These are phyloP conservation scores for Dendrocalamus sinicus DNA, from an alignment of 176 grass and related monocot genomes.

Conservation along the genomic window DNA sequence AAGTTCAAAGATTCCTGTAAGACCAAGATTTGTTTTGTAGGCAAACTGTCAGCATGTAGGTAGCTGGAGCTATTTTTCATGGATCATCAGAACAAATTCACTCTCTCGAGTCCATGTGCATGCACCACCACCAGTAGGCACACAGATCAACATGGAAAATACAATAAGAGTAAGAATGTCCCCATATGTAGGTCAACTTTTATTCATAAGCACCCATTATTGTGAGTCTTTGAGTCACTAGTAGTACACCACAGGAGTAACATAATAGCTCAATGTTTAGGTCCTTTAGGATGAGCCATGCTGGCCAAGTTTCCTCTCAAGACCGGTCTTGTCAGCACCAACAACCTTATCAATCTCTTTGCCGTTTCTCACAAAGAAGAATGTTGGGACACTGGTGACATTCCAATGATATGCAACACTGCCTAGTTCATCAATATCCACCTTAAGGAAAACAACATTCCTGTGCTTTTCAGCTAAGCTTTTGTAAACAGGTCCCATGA, in stretches of 20 bases:
- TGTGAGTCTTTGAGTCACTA: not conserved
- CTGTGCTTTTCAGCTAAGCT: constrained; percentile 62
- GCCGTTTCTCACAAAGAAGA: constrained; percentile 67
- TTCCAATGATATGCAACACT: constrained; percentile 63
- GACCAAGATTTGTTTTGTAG: constrained; percentile 12
- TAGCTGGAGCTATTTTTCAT: not conserved
- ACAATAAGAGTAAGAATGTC: not conserved
- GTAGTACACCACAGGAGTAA: constrained; percentile 26
- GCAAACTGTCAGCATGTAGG: constrained; percentile 3
- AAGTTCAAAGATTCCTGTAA: not conserved
- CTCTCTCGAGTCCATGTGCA: not conserved
- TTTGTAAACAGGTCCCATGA: constrained; percentile 70
- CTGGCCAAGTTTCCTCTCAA: constrained; percentile 58
- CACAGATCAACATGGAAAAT: not conserved
- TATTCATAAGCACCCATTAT: constrained; percentile 33
- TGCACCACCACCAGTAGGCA: not conserved
- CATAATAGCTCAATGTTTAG: constrained; percentile 24
- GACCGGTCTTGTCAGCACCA: constrained; percentile 63
- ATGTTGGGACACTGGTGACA: constrained; percentile 64
- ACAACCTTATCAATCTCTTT: constrained; percentile 69
- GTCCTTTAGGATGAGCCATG: constrained; percentile 36
- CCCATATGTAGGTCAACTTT: not conserved
- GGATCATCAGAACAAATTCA: constrained; percentile 22
- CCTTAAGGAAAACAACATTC: constrained; percentile 65
- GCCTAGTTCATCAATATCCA: constrained; percentile 63